These are phyloP conservation scores for Shiraia sp. DNA, from an alignment of 2,329 filamentous ascomycete species.

Conservation along the genomic window DNA sequence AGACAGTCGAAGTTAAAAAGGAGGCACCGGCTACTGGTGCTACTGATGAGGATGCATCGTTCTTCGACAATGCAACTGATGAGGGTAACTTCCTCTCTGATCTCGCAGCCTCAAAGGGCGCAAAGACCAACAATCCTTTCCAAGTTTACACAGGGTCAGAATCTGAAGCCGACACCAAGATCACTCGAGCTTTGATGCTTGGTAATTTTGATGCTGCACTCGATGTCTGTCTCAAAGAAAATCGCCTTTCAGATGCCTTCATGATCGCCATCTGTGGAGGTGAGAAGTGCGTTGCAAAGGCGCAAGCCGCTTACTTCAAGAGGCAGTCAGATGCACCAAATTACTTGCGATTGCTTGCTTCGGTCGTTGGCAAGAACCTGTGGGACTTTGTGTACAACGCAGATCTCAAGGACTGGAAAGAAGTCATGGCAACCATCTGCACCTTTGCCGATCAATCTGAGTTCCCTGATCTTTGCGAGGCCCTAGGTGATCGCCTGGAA, in stretches of 20 bases:
- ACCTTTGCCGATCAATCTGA: slow-evolving; percentile 91
- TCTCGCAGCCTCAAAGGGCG: slow-evolving; percentile 83
- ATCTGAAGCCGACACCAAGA: slow-evolving; percentile 78
- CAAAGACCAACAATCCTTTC: slow-evolving; percentile 94
- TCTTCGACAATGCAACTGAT: slow-evolving; percentile 73
- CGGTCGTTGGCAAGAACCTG: slow-evolving; percentile 92
- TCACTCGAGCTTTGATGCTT: slow-evolving; percentile 85
- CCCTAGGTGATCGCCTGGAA: slow-evolving; percentile 85
- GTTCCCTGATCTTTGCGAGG: slow-evolving; percentile 93
- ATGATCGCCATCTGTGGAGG: slow-evolving; percentile 97
- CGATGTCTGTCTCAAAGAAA: slow-evolving; percentile 83
- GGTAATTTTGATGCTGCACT: slow-evolving; percentile 90
- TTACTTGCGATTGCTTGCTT: slow-evolving; percentile 86
- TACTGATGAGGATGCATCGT: slow-evolving; percentile 63
- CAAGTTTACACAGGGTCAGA: slow-evolving; percentile 84
- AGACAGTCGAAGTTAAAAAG: slow-evolving; percentile 28
- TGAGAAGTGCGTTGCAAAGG: slow-evolving; percentile 90
- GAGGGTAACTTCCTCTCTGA: slow-evolving; percentile 86
- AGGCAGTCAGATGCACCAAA: slow-evolving; percentile 82
- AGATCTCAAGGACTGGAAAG: slow-evolving; percentile 91
- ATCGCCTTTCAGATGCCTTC: slow-evolving; percentile 92
- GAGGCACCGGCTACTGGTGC: slow-evolving; percentile 51
- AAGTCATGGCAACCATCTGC: slow-evolving; percentile 93
- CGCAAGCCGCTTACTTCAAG: slow-evolving; percentile 86
- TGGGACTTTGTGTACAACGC: slow-evolving; percentile 99